phyloP scores from a whole-genome alignment of 2,329 filamentous ascomycete genomes.

The Gyromitra esculenta region DNA sequence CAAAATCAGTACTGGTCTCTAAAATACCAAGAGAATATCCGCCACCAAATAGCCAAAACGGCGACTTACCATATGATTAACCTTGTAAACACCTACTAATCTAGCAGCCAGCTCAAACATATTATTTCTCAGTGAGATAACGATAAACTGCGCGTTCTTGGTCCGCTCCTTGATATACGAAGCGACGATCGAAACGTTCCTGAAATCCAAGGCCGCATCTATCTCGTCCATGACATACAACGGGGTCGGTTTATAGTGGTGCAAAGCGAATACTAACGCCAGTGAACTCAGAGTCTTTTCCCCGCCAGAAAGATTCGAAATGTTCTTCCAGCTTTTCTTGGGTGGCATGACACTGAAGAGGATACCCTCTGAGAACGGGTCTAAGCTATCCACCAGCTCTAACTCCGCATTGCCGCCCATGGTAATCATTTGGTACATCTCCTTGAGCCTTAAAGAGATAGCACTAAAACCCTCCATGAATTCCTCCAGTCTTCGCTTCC shows the following conservation, averaged over 20 bases:
- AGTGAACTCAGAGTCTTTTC: slow-evolving; percentile 96
- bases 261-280: slow-evolving; percentile 95
- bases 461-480: slow-evolving; percentile 98
- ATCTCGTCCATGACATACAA: slow-evolving; percentile 99
- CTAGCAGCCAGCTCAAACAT: slow-evolving; percentile 99
- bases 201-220: slow-evolving; percentile 95
- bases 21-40: neutral
- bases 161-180: slow-evolving; percentile 99
- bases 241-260: slow-evolving; percentile 97
- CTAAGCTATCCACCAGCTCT: slow-evolving; percentile 93
- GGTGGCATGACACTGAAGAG: slow-evolving; percentile 98
- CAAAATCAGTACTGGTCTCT: slow-evolving; percentile 41
- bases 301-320: slow-evolving; percentile 91
- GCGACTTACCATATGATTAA: slow-evolving; percentile 83
- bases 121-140: slow-evolving; percentile 97
- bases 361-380: slow-evolving; percentile 97
- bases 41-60: neutral
- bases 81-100: slow-evolving; percentile 97
- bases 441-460: slow-evolving; percentile 93
- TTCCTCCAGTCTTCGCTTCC: slow-evolving; percentile 86
- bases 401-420: slow-evolving; percentile 99
- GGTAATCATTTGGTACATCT: slow-evolving; percentile 99
- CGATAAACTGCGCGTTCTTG: slow-evolving; percentile 99
- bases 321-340: slow-evolving; percentile 99
- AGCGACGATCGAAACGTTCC: slow-evolving; percentile 97